Base-by-base conservation (phyloP, 208 protist genomes). In the Acanthamoeba culbertsoni region DNA sequence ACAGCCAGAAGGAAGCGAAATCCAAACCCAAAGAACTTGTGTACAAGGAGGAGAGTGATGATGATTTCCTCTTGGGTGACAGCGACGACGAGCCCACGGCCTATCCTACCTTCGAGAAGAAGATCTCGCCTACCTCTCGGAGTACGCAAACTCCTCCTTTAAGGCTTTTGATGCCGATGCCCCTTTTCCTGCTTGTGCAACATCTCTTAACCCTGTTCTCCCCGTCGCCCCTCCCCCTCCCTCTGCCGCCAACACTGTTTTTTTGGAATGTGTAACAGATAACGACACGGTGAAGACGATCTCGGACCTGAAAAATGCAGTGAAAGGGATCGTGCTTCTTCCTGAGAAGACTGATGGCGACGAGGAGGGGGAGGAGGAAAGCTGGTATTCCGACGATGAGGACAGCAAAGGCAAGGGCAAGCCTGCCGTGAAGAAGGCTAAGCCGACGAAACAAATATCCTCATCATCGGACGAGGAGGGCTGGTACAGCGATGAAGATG, bases 91-190 rank as follows among this genome's bases (percentile, higher is more conserved):
- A 71, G 31, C 40, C 4, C 14, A 68, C 82, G n/a, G 48, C 82
- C 43, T 90, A 68, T n/a, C 82, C 82, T 28, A 90, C 82, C 48
- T 63, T 90, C 51, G 82, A 90, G 82, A 90, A 90, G 82, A 90
- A 90, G 57, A 86, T 55, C 28, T 1, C 51, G 4, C 10, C 37
- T 23, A 37, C 73, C 43, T 14, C 31, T n/a, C 37, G 43, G 33
- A 28, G 63, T 75, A n/a, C 26, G 35, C 35, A 43, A 46, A 14
- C 23, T n/a, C 51, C 23, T 14, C 51, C 14, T 23, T 23, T 59
- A 59, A n/a, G 51, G 14, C 51, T 59, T 23, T 23, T 59, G 51
- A n/a, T 59, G 14, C 23, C 51, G 14, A 59, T 77, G 35, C 45
- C 33, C 31, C 8, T 20, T 28, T n/a, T 14, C 26, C 26, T 28